These are phyloP conservation scores for Kazachstania viticola DNA, from an alignment of 805 yeast species.

Conservation along the genomic window DNA sequence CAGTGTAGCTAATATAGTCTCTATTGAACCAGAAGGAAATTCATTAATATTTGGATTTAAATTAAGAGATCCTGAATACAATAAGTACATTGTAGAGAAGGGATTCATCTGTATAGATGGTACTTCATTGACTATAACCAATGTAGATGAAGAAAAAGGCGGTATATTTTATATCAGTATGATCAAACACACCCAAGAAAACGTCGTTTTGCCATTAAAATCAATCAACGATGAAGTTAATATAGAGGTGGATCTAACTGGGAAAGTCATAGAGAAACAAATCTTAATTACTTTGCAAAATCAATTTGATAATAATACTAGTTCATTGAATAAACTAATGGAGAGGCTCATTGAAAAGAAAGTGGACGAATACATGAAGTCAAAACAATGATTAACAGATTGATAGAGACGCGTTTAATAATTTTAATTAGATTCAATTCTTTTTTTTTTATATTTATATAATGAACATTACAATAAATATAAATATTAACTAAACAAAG, in stretches of 20 bases:
- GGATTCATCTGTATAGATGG: constrained; percentile 94
- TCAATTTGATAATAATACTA: constrained; percentile 38
- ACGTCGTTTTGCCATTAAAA: constrained; percentile 64
- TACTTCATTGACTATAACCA: constrained; percentile 77
- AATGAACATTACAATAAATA: no score
- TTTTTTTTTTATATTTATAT: no score
- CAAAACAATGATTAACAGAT: no score
- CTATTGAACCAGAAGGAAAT: constrained; percentile 51
- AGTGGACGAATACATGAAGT: constrained; percentile 13
- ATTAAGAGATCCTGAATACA: constrained; percentile 44
- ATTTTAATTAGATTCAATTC: no score
- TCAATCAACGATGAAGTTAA: constrained; percentile 56
- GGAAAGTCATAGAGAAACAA: constrained; percentile 84
- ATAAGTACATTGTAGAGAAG: constrained; percentile 78
- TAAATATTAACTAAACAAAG: no score
- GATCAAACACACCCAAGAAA: constrained; percentile 80
- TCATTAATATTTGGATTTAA: constrained; percentile 67
- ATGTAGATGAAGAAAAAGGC: constrained; percentile 47
- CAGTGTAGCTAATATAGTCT: constrained; percentile 60
- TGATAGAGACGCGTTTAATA: no score
- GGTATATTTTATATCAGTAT: constrained; percentile 72
- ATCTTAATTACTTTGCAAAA: constrained; percentile 45
- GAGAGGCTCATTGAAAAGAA: constrained; percentile 36
- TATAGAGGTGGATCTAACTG: constrained; percentile 90
- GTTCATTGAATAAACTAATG: constrained; percentile 41